Percentiles rank a stretch among this genome's conserved stretches.
phyloP scores from a whole-genome alignment of 495 filamentous ascomycete species.

The Trichoderma erinaceum region DNA sequence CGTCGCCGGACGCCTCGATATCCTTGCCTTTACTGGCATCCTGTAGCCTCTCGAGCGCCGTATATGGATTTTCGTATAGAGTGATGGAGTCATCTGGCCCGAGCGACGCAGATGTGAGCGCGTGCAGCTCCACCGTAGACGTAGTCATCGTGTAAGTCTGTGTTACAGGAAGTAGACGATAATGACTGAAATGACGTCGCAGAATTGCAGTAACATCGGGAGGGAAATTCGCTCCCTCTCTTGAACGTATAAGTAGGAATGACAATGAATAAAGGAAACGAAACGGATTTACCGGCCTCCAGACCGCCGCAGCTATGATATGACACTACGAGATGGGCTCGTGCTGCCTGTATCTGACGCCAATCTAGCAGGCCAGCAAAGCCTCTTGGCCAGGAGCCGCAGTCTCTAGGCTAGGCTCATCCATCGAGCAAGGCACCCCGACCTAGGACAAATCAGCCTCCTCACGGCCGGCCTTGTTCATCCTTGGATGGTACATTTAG shows the following conservation, averaged over 20 bases:
- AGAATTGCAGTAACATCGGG: too few relatives aligned
- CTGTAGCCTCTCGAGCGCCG: background rate
- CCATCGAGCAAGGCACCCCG: constrained; percentile 10
- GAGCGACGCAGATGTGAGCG: background rate
- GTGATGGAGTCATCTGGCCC: constrained; percentile 10
- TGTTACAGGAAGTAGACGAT: background rate
- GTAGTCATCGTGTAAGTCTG: background rate
- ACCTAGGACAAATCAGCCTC: constrained; percentile 7
- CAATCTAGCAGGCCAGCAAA: background rate
- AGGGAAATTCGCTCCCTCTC: background rate
- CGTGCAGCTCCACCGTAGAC: background rate
- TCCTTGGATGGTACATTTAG: background rate
- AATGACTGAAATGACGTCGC: too few relatives aligned
- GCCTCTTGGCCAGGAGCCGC: background rate
- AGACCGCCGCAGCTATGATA: background rate
- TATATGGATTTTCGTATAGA: constrained; percentile 10
- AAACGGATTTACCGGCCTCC: background rate
- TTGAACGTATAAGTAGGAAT: too few relatives aligned
- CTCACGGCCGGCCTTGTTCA: background rate
- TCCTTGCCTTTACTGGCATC: constrained; percentile 6
- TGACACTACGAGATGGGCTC: background rate
- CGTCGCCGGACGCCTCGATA: background rate
- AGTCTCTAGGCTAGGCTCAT: background rate
- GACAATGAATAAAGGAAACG: background rate
- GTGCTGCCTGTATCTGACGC: background rate